Evolutionary conservation across 371 early-diverging fungal genomes (phyloP).

Genomic region (Mucor piriformis): DNA sequence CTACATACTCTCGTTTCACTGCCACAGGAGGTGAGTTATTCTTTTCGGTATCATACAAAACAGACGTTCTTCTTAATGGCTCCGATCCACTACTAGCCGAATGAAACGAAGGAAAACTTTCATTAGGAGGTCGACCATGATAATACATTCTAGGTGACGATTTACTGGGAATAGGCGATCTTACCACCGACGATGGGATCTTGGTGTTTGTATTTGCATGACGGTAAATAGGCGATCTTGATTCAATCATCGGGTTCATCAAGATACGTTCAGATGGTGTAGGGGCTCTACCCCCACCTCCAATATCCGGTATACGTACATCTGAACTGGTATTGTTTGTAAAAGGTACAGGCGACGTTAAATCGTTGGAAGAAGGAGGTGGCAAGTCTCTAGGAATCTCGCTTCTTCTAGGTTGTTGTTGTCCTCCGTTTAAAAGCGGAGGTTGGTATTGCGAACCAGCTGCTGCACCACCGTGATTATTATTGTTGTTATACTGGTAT

Average conservation of each 20-base stretch:
- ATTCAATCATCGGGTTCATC: conserved; percentile 35
- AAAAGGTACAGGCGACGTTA: conserved; percentile 28
- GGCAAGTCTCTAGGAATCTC: conserved; percentile 37
- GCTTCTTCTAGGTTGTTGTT: neutral
- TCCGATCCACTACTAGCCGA: conserved; percentile 2
- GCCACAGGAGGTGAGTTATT: conserved; percentile 1
- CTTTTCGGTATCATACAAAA: conserved; percentile 26
- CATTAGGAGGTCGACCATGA: neutral
- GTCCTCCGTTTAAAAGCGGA: neutral
- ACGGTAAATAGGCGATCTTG: conserved; percentile 24
- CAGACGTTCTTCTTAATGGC: conserved; percentile 30
- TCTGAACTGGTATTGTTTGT: conserved; percentile 14
- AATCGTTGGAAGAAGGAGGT: conserved; percentile 20
- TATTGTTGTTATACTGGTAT: conserved; percentile 41
- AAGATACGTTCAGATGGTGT: conserved; percentile 36
- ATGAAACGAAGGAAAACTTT: neutral
- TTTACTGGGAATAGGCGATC: conserved; percentile 31
- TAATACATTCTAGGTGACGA: conserved; percentile 16
- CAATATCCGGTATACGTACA: conserved; percentile 42
- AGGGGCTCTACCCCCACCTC: conserved; percentile 33
- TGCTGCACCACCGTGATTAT: neutral
- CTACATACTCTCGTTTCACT: conserved; percentile 1
- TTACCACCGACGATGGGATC: conserved; percentile 8
- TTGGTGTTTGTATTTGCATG: neutral
- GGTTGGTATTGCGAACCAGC: conserved; percentile 14